Evolutionary conservation across 2,329 filamentous ascomycete genomes (phyloP).

Genomic region (Colletotrichum sp.): DNA sequence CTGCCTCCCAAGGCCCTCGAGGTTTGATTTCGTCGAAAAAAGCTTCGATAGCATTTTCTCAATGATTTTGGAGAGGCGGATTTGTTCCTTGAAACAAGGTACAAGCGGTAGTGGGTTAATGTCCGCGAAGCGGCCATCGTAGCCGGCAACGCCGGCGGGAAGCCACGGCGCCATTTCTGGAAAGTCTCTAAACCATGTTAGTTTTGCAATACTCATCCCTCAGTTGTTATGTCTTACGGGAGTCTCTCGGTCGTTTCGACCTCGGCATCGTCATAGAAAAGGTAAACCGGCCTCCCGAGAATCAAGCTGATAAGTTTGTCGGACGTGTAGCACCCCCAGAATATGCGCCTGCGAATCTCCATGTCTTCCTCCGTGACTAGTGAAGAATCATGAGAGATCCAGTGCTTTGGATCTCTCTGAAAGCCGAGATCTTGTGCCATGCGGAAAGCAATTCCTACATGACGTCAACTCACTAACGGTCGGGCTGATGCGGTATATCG

Average conservation of each 20-base stretch:
- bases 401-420: conserved; percentile 29
- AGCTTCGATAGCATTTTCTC: conserved; percentile 25
- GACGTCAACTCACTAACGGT: neutral
- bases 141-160: conserved; percentile 24
- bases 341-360: conserved; percentile 32
- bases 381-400: conserved; percentile 23
- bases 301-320: conserved; percentile 29
- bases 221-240: neutral
- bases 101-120: conserved; percentile 19
- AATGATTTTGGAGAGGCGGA: conserved; percentile 21
- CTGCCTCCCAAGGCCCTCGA: neutral
- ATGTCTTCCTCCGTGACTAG: conserved; percentile 25
- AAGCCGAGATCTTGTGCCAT: conserved; percentile 34
- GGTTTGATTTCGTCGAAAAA: neutral
- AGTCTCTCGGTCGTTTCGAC: conserved; percentile 5
- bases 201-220: fast-evolving
- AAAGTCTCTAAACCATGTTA: conserved; percentile 11
- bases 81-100: conserved; percentile 25
- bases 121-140: neutral
- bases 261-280: conserved; percentile 16
- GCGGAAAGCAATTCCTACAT: conserved; percentile 31
- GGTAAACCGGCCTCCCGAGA: conserved; percentile 21
- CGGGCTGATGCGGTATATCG: neutral
- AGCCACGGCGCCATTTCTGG: conserved; percentile 28
- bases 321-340: conserved; percentile 33